Percentiles rank a stretch among this genome's conserved stretches.
Conservation (phyloP, 768 basidiomycete genomes). For the Boletus rubroflammeus region DNA sequence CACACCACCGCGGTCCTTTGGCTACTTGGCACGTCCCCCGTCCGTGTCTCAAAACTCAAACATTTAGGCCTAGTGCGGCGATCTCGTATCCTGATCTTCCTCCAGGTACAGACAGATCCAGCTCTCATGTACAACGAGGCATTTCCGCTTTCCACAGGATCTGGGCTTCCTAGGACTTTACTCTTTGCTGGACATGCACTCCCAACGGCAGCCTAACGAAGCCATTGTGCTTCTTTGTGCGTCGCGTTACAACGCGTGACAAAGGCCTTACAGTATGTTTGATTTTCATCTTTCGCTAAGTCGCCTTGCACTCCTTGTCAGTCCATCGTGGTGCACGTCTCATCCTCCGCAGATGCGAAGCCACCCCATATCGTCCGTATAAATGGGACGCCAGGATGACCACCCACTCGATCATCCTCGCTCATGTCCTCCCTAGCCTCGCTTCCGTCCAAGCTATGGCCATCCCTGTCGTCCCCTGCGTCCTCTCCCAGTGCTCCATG, state of each 20-base stretch:
- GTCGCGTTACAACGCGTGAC: constrained; percentile 24
- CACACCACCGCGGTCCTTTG: constrained; percentile 17
- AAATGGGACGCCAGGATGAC: constrained; percentile 19
- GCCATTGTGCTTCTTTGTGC: constrained; percentile 28
- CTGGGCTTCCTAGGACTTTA: constrained; percentile 14
- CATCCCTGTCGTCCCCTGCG: background rate
- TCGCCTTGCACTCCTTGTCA: constrained; percentile 16
- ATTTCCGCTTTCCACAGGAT: constrained; percentile 4
- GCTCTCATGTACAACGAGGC: constrained; percentile 14
- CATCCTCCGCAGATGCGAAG: constrained; percentile 22
- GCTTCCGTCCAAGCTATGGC: constrained; percentile 6
- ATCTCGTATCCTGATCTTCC: constrained; percentile 30
- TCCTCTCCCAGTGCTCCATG: constrained; percentile 6
- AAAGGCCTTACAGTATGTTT: constrained; percentile 24
- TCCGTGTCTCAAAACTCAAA: constrained; percentile 17
- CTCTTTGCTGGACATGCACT: constrained; percentile 8
- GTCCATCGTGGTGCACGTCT: constrained; percentile 12
- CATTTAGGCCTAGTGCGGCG: constrained; percentile 24
- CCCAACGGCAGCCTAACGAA: constrained; percentile 9
- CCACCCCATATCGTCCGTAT: constrained; percentile 22
- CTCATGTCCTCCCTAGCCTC: constrained; percentile 18
- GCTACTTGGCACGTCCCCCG: background rate
- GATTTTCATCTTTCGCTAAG: constrained; percentile 28
- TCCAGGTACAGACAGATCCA: constrained; percentile 16
- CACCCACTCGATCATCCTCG: constrained; percentile 3